Evolutionary conservation across 2,329 filamentous ascomycete species (phyloP), one percentile per base, ranked within the genome.

Genomic region (Paramyrothecium roridum): DNA sequence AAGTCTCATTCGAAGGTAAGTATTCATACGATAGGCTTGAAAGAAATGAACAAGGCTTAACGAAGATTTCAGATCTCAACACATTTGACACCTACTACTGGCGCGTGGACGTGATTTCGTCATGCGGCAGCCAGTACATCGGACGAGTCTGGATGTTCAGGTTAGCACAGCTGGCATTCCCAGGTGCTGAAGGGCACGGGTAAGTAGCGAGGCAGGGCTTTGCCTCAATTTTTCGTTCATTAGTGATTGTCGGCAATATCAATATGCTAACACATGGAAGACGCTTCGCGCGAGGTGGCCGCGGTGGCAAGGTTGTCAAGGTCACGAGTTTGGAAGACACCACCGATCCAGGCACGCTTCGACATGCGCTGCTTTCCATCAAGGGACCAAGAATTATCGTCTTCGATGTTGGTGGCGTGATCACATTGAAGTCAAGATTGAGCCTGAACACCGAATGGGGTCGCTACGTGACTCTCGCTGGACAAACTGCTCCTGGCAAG

Each of bases 401-500:
- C 3, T 80, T 80, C 57, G 72, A 75, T 1, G 70, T 79, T 1
- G 76, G 76, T 8, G 78, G 78, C 2, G 67, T 79, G 2, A 80
- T 80, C 55, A 74, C 74, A 12, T 77, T 78, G 47, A 70, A 64
- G 12, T 71, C 73, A 0, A 73, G 77, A 11, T 68, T 80, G 3
- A 71, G 78, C 0, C 72, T 80, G 21, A 75, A 72, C 3, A 62
- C 64, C 12, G 76, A 78, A 50, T 50, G 48, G 48, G 48, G 48
- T 19, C 48, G 48, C 40, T 75, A 76, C 45, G 69, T 78, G 21
- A 74, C 70, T 1, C 74, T 80, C 43, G 72, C 78, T 0, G 77
- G 78, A 2, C 77, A 80, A 60, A 80, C 77, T 1, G 78, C 78
- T 3, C 78, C 78, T 0, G 76, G 76, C 1, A 76, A 73, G 40